Percentiles rank a stretch among this genome's conserved stretches.
Conservation (phyloP, 345 rosid species). For the Heritiera littoralis region DNA sequence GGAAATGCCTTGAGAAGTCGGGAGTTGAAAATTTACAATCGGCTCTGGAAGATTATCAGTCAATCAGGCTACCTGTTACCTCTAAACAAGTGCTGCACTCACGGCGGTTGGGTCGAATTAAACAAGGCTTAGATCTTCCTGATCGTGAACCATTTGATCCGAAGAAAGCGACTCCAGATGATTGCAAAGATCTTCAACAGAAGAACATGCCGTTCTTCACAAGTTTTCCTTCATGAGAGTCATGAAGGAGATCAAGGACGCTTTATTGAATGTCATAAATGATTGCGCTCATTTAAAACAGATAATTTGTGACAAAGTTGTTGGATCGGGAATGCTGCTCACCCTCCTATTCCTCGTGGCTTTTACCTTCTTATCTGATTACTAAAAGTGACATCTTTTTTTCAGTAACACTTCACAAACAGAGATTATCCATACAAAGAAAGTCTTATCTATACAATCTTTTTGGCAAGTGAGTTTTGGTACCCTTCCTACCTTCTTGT, state of each 20-base stretch:
- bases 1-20: slow-evolving; percentile 60
- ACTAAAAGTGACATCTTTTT: slow-evolving; percentile 2
- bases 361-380: not conserved
- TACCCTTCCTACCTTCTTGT: not conserved
- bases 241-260: slow-evolving; percentile 63
- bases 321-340: slow-evolving; percentile 79
- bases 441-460: not conserved
- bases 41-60: slow-evolving; percentile 74
- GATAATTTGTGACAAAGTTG: slow-evolving; percentile 54
- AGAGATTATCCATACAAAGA: no score
- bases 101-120: slow-evolving; percentile 52
- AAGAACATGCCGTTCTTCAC: slow-evolving; percentile 59
- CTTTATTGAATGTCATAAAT: slow-evolving; percentile 69
- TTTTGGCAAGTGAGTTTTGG: no score
- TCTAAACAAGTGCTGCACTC: slow-evolving; percentile 67
- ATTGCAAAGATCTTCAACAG: slow-evolving; percentile 52
- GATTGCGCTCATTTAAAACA: slow-evolving; percentile 62
- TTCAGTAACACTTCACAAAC: no score
- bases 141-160: slow-evolving; percentile 41
- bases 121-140: slow-evolving; percentile 57
- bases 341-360: slow-evolving; percentile 78
- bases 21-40: slow-evolving; percentile 43
- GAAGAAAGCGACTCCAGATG: slow-evolving; percentile 29
- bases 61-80: slow-evolving; percentile 55
- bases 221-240: slow-evolving; percentile 44